Percentiles rank a stretch among this genome's conserved stretches.
phyloP scores from a whole-genome alignment of 805 yeast species.

The Monosporozyma yasuniensis region DNA sequence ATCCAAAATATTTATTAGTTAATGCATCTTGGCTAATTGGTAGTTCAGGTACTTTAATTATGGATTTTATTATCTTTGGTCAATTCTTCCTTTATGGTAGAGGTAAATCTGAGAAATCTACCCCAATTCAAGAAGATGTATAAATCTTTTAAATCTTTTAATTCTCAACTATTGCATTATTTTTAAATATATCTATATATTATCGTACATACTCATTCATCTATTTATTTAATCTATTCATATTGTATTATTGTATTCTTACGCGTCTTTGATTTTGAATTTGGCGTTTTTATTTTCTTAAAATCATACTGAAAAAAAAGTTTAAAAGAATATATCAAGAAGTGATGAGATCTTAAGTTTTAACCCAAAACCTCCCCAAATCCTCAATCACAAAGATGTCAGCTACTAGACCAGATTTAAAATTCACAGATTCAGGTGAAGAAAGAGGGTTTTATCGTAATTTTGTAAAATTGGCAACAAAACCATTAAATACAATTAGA shows the following conservation, averaged over 20 bases:
- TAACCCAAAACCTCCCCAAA: too few relatives aligned
- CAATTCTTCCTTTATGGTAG: slow-evolving; percentile 72
- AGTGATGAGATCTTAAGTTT: not conserved
- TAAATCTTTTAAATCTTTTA: not conserved
- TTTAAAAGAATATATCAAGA: too few relatives aligned
- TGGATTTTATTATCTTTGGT: slow-evolving; percentile 75
- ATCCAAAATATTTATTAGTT: slow-evolving; percentile 59
- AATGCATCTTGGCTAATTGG: slow-evolving; percentile 93
- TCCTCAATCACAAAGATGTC: too few relatives aligned
- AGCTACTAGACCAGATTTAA: slow-evolving; percentile 44
- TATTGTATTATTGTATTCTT: too few relatives aligned
- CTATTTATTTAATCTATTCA: not conserved
- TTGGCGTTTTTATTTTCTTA: not conserved
- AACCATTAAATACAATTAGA: slow-evolving; percentile 47
- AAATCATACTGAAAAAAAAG: not conserved
- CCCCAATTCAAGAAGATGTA: not conserved
- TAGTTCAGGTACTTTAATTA: slow-evolving; percentile 71
- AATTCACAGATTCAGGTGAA: slow-evolving; percentile 45
- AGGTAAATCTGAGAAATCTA: not conserved
- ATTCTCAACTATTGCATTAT: too few relatives aligned
- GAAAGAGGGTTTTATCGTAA: slow-evolving; percentile 41
- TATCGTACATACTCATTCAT: not conserved
- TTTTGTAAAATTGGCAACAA: slow-evolving; percentile 41
- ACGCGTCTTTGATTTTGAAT: not conserved
- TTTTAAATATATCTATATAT: too few relatives aligned